Percentiles rank a stretch among this genome's conserved stretches.
Evolutionary conservation across 164 flowering plant genomes (phyloP).

Genomic region (Brasenia schreberi): DNA sequence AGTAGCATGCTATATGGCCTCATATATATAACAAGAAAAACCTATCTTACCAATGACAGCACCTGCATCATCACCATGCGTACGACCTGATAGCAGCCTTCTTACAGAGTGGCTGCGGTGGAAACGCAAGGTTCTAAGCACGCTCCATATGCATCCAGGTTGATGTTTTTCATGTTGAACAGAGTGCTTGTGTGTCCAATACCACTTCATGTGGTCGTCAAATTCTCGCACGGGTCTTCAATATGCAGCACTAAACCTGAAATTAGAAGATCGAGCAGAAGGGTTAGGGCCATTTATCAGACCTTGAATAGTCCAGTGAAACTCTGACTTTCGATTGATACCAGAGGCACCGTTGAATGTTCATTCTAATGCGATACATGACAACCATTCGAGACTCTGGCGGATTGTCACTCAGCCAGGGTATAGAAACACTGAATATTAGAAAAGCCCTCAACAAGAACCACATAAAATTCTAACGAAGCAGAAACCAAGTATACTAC

Average conservation of each 20-base stretch:
- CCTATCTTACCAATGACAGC: conserved; percentile 26
- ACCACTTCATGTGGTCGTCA: conserved; percentile 29
- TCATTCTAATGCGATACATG: too few species aligned
- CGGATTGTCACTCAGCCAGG: too few species aligned
- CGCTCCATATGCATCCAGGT: conserved; percentile 65
- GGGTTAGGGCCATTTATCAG: neutral
- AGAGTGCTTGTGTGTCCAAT: conserved; percentile 27
- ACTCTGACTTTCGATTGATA: neutral
- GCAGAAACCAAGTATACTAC: too few species aligned
- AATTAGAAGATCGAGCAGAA: neutral
- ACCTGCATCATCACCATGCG: conserved; percentile 19
- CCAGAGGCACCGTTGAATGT: too few species aligned
- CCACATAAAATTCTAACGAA: too few species aligned
- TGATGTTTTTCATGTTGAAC: conserved; percentile 33
- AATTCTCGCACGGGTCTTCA: neutral
- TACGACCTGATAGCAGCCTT: conserved; percentile 46
- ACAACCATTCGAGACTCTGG: too few species aligned
- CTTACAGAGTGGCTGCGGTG: conserved; percentile 46
- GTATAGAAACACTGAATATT: too few species aligned
- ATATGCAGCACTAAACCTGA: neutral
- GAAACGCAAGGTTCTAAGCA: conserved; percentile 63
- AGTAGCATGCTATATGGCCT: too few species aligned
- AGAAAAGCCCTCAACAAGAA: too few species aligned
- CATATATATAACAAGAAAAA: too few species aligned
- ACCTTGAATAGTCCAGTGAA: neutral